Evolutionary conservation across 768 basidiomycete genomes (phyloP).

Genomic region (Suillus placidus): DNA sequence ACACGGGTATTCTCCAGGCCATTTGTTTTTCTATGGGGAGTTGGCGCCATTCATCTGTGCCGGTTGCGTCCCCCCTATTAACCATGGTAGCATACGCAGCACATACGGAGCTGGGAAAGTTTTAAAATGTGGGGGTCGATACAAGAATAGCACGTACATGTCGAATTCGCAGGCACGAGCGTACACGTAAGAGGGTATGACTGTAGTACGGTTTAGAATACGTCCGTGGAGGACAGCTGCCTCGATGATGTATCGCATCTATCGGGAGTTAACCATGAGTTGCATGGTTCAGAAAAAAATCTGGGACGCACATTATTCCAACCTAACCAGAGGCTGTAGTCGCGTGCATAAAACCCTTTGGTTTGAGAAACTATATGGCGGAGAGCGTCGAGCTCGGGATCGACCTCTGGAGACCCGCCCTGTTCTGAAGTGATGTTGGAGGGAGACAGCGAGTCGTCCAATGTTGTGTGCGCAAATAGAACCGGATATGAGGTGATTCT

Average conservation of each 20-base stretch:
- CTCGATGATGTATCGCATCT: constrained; percentile 56
- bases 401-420: constrained; percentile 5
- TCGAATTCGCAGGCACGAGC: constrained; percentile 48
- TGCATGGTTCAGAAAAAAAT: background rate
- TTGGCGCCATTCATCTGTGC: constrained; percentile 42
- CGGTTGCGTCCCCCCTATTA: constrained; percentile 45
- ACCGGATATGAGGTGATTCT: constrained; percentile 19
- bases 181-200: constrained; percentile 50
- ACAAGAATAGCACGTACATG: constrained; percentile 17
- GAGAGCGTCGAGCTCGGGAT: constrained; percentile 35
- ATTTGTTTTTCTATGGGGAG: constrained; percentile 41
- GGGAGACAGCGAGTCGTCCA: constrained; percentile 19
- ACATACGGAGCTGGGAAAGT: constrained; percentile 34
- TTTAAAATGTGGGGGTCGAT: constrained; percentile 1
- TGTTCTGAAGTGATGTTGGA: constrained; percentile 13
- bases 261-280: background rate
- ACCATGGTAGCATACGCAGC: constrained; percentile 47
- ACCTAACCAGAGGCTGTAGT: constrained; percentile 51
- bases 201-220: constrained; percentile 44
- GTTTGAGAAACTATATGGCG: constrained; percentile 40
- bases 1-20: constrained; percentile 38
- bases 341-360: constrained; percentile 47
- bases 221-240: constrained; percentile 45
- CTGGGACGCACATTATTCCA: constrained; percentile 46
- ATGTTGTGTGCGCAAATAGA: constrained; percentile 13